Evolutionary conservation across 495 filamentous ascomycete species (phyloP).

Genomic region (Tetracladium setigerum): DNA sequence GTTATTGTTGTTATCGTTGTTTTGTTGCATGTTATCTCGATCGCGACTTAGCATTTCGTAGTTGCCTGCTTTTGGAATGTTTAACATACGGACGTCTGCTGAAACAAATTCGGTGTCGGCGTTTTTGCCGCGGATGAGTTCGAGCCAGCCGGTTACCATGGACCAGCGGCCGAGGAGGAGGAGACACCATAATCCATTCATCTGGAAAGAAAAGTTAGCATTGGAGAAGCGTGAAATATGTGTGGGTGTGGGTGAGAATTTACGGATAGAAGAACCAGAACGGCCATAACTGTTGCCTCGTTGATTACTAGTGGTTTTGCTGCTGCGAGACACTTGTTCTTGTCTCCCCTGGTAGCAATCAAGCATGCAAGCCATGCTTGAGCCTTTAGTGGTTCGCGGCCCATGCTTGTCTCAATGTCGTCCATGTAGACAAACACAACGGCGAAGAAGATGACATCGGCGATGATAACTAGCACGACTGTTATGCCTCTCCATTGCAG

Average conservation of each 20-base stretch:
- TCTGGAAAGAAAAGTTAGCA: constrained; percentile 33
- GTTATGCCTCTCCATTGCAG: constrained; percentile 90
- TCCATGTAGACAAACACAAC: constrained; percentile 85
- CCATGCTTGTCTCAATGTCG: constrained; percentile 49
- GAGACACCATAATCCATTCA: constrained; percentile 79
- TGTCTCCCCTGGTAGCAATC: constrained; percentile 47
- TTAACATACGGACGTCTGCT: constrained; percentile 64
- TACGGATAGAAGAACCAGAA: constrained; percentile 75
- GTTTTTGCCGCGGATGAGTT: constrained; percentile 43
- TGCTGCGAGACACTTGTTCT: constrained; percentile 51
- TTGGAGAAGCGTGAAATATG: background rate
- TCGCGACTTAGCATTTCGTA: constrained; percentile 76
- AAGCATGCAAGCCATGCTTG: constrained; percentile 66
- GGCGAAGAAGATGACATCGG: constrained; percentile 86
- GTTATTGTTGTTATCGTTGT: constrained; percentile 27
- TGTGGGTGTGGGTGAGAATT: constrained; percentile 21
- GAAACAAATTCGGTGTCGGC: constrained; percentile 73
- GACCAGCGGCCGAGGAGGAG: constrained; percentile 71
- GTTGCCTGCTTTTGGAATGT: constrained; percentile 47
- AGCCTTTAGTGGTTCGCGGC: constrained; percentile 44
- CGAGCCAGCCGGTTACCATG: constrained; percentile 79
- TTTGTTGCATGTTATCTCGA: constrained; percentile 22
- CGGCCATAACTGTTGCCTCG: constrained; percentile 70
- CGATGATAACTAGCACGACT: constrained; percentile 79
- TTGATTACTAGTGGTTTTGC: constrained; percentile 55